Percentiles rank a stretch among this genome's conserved stretches.
These are phyloP conservation scores for Penicillium flavigenum DNA, from an alignment of 495 filamentous ascomycete genomes.

Conservation along the genomic window DNA sequence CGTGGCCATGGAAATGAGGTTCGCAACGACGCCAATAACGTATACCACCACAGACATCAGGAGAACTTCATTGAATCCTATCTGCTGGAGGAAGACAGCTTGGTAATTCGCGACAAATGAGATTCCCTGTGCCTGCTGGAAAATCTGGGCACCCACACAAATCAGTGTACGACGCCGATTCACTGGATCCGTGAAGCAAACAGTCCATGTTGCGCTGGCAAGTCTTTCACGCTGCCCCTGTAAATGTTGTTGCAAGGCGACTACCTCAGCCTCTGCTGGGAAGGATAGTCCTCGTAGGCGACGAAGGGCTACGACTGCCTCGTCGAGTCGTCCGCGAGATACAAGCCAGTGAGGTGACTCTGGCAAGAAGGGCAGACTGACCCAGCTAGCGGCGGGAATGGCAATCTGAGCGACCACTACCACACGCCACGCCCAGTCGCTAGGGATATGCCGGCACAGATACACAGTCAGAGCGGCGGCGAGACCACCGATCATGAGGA, in stretches of 20 bases:
- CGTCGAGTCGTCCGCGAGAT: conserved; percentile 43
- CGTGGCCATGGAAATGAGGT: not conserved
- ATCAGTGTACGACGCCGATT: not conserved
- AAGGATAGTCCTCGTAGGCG: not conserved
- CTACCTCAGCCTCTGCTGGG: not conserved
- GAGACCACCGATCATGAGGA: conserved; percentile 10
- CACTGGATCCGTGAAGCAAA: not conserved
- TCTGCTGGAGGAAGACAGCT: not conserved
- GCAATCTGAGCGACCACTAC: conserved; percentile 24
- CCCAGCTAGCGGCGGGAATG: conserved; percentile 48
- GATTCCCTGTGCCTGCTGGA: not conserved
- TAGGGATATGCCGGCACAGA: conserved; percentile 6
- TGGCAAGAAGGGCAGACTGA: conserved; percentile 56
- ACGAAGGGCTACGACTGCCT: conserved; percentile 33
- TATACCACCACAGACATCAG: not conserved
- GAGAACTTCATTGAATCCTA: not conserved
- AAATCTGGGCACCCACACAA: not conserved
- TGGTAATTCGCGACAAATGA: not conserved
- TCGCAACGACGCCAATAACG: not conserved
- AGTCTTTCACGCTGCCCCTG: not conserved
- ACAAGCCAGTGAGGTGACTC: conserved; percentile 63
- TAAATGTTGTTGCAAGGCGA: not conserved
- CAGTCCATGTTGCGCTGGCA: not conserved
- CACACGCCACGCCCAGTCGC: conserved; percentile 2
- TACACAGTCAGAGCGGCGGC: conserved; percentile 5